Evolutionary conservation across 129 eudicot genomes (phyloP).

Genomic region (Tanacetum coccineum): DNA sequence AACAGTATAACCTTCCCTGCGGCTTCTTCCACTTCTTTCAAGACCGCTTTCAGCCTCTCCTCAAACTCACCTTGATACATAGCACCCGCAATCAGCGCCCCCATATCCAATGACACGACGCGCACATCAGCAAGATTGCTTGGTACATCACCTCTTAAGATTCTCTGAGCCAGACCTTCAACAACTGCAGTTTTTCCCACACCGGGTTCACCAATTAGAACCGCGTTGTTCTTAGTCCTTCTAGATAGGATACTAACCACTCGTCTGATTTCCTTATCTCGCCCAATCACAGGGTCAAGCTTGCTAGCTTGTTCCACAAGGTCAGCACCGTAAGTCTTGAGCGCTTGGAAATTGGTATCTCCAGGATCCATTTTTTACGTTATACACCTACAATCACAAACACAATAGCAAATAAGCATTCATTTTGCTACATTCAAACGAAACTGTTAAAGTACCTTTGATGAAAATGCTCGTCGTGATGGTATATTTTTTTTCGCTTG

Average conservation of each 20-base stretch:
- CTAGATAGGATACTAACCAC: constrained; percentile 77
- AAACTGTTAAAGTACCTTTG: constrained; percentile 80
- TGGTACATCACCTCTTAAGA: constrained; percentile 83
- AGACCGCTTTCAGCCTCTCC: constrained; percentile 79
- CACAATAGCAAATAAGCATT: background rate
- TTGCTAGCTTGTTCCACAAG: constrained; percentile 92
- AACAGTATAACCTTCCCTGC: constrained; percentile 87
- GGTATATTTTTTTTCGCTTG: no score
- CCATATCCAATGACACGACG: constrained; percentile 87
- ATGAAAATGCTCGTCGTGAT: no score
- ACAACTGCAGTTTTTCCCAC: constrained; percentile 97
- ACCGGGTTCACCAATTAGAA: constrained; percentile 92
- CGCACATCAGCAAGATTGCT: constrained; percentile 81
- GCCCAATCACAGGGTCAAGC: constrained; percentile 96
- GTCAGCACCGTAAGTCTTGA: constrained; percentile 90
- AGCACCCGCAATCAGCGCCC: constrained; percentile 86
- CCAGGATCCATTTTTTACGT: constrained; percentile 77
- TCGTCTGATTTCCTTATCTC: constrained; percentile 88
- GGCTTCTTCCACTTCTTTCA: constrained; percentile 96
- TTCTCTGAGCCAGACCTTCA: constrained; percentile 93
- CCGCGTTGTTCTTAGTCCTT: constrained; percentile 88
- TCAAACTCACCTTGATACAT: constrained; percentile 91
- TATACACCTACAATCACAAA: constrained; percentile 13
- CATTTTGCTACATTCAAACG: no score
- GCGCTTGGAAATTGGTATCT: constrained; percentile 75